phyloP scores from a whole-genome alignment of 495 filamentous ascomycete species.

The Immersiella caudata region DNA sequence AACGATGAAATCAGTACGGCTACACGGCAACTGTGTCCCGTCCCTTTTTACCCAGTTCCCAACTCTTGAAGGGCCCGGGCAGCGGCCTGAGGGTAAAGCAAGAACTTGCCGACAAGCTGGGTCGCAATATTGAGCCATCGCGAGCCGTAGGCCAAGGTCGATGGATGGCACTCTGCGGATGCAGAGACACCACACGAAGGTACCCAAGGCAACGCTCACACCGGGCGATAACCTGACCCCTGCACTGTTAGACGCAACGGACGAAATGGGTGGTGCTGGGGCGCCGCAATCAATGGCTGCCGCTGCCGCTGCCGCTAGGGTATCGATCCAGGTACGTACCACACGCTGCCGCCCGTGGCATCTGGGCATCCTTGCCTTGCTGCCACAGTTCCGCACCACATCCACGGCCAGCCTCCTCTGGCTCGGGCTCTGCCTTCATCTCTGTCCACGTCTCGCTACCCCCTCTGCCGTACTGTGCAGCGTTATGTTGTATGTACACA shows the following conservation, averaged over 20 bases:
- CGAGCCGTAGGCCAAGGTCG: neutral
- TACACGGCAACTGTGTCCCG: constrained; percentile 23
- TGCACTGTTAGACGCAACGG: constrained; percentile 26
- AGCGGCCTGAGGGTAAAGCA: constrained; percentile 6
- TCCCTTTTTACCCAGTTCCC: constrained; percentile 22
- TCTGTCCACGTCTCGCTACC: neutral
- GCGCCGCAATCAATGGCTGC: constrained; percentile 28
- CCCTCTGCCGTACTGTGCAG: constrained; percentile 2
- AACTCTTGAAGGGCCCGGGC: neutral
- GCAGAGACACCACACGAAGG: neutral
- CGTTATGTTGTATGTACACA: constrained; percentile 15
- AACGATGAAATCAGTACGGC: constrained; percentile 2
- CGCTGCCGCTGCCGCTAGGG: constrained; percentile 20
- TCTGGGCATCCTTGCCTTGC: constrained; percentile 13
- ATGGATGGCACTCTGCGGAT: constrained; percentile 11
- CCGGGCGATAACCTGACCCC: constrained; percentile 22
- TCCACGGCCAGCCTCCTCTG: constrained; percentile 11
- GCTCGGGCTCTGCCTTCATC: constrained; percentile 5
- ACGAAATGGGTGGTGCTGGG: constrained; percentile 9
- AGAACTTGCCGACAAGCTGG: constrained; percentile 9
- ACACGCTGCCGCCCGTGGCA: constrained; percentile 29
- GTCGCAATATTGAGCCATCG: constrained; percentile 32
- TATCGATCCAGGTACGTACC: constrained; percentile 23
- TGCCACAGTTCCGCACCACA: neutral
- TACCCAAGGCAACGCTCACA: neutral